Percentiles rank a stretch among this genome's conserved stretches.
These are phyloP conservation scores for Mortierella hygrophila DNA, from an alignment of 192 early-diverging fungal species.

Conservation along the genomic window DNA sequence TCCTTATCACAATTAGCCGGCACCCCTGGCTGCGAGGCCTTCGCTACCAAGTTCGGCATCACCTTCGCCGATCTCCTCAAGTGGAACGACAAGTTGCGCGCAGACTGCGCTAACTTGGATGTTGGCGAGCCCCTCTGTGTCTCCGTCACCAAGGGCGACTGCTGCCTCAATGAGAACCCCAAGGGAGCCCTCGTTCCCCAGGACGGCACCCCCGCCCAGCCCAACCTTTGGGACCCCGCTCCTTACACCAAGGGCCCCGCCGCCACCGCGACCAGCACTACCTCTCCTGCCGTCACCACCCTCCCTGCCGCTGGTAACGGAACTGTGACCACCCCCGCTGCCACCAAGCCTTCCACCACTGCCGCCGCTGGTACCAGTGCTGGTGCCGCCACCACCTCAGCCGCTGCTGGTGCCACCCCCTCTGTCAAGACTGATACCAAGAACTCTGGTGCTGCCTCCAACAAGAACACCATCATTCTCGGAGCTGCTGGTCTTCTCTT, in stretches of 20 bases:
- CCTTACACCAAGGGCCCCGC: constrained; percentile 10
- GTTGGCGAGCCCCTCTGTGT: constrained; percentile 37
- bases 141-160: constrained; percentile 22
- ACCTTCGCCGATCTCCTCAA: constrained; percentile 30
- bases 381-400: not conserved
- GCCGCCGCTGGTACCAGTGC: not conserved
- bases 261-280: not conserved
- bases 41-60: constrained; percentile 19
- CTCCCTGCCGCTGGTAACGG: not conserved
- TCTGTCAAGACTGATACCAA: not conserved
- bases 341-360: not conserved
- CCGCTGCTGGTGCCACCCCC: not conserved
- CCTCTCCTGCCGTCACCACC: not conserved
- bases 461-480: constrained; percentile 29
- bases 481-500: constrained; percentile 36
- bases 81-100: constrained; percentile 37
- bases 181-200: not conserved
- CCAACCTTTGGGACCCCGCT: not conserved
- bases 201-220: not conserved
- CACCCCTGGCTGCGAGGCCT: constrained; percentile 13
- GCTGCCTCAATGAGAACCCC: constrained; percentile 1
- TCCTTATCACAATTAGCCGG: constrained; percentile 6
- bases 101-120: constrained; percentile 29
- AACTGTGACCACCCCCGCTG: not conserved
- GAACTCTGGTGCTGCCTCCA: constrained; percentile 14